Percentiles rank a stretch among this genome's conserved stretches.
These are phyloP conservation scores for Saturnispora diversa DNA, from an alignment of 805 yeast species.

Conservation along the genomic window DNA sequence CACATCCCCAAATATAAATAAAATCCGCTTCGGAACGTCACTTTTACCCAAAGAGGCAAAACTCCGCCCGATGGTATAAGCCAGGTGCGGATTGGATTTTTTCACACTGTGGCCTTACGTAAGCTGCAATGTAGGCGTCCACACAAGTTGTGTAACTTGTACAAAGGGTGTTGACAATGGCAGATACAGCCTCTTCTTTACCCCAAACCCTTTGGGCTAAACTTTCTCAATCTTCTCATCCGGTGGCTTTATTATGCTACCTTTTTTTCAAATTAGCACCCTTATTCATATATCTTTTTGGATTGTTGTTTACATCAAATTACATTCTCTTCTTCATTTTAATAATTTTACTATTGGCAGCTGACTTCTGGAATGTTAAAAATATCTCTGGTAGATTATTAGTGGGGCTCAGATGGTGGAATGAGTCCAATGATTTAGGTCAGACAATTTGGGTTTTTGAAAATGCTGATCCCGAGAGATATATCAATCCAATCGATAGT, in stretches of 20 bases:
- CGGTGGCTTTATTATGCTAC: slow-evolving; percentile 63
- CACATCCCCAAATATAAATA: not conserved
- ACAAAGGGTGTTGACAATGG: too few relatives aligned
- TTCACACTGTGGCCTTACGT: not conserved
- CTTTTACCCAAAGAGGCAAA: not conserved
- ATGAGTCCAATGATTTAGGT: slow-evolving; percentile 61
- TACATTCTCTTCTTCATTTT: slow-evolving; percentile 72
- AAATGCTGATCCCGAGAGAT: slow-evolving; percentile 62
- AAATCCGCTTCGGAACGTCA: not conserved
- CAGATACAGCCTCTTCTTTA: slow-evolving; percentile 12
- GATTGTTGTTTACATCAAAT: slow-evolving; percentile 55
- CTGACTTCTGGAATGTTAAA: slow-evolving; percentile 91
- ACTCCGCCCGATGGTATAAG: too few relatives aligned
- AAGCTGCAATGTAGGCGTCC: not conserved
- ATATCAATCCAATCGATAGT: slow-evolving; percentile 86
- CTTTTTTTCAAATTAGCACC: slow-evolving; percentile 58
- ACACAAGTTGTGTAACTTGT: too few relatives aligned
- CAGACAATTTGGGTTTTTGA: slow-evolving; percentile 83
- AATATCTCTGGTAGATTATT: slow-evolving; percentile 83
- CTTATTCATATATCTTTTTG: slow-evolving; percentile 59
- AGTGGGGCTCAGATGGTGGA: slow-evolving; percentile 97
- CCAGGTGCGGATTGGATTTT: too few relatives aligned
- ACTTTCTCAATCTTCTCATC: slow-evolving; percentile 69
- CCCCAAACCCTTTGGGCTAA: slow-evolving; percentile 35
- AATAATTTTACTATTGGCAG: slow-evolving; percentile 67